Conservation (phyloP, 2,329 filamentous ascomycete genomes). For the Onygenales sp. region DNA sequence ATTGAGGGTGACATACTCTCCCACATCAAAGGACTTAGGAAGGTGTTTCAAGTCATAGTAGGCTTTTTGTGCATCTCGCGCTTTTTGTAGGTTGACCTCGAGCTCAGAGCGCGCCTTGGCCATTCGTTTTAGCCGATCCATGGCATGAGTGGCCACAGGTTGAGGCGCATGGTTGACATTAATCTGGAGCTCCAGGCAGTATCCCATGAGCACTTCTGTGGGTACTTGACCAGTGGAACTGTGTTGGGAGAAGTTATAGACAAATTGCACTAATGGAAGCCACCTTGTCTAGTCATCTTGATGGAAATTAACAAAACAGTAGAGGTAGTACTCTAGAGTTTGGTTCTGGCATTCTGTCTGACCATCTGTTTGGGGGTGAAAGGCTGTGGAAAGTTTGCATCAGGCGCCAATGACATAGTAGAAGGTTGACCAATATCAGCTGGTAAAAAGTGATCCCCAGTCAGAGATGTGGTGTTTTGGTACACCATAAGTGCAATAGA, state of each 20-base stretch:
- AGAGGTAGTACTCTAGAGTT: slow-evolving; percentile 1
- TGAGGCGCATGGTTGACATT: neutral
- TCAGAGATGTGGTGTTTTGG: too few species aligned
- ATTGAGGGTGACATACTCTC: neutral
- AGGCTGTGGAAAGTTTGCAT: neutral
- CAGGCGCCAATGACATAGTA: too few species aligned
- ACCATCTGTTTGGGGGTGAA: neutral
- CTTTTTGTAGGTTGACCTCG: neutral
- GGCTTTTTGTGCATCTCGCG: neutral
- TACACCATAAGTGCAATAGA: too few species aligned
- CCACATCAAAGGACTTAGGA: neutral
- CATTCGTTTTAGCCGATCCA: too few species aligned
- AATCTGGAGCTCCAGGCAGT: neutral
- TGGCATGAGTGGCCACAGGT: too few species aligned
- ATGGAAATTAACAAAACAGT: neutral
- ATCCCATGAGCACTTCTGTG: neutral
- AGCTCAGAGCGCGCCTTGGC: neutral
- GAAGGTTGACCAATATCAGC: too few species aligned
- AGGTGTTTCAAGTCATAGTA: neutral
- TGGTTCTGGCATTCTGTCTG: neutral
- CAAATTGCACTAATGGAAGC: slow-evolving; percentile 11
- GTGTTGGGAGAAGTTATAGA: slow-evolving; percentile 6
- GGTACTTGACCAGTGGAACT: neutral
- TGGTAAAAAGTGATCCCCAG: too few species aligned
- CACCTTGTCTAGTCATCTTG: slow-evolving; percentile 10